Conservation (phyloP, 352 stramenopile species). For the Pythium phragmiticola region DNA sequence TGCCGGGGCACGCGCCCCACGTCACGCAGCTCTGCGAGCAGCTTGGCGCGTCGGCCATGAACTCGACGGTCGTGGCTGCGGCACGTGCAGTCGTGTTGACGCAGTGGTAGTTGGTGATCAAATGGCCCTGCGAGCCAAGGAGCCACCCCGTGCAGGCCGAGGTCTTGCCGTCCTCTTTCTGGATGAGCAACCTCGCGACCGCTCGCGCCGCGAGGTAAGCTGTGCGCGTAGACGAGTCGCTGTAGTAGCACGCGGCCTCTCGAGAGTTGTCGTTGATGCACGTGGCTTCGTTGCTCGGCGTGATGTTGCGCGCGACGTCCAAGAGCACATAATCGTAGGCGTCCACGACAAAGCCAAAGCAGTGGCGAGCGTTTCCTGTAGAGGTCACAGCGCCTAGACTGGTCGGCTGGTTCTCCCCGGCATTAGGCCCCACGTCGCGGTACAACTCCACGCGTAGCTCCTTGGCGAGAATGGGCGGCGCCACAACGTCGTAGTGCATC, state of each 20-base stretch:
- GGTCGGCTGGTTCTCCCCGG: neutral
- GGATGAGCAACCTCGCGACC: constrained; percentile 54
- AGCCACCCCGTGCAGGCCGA: constrained; percentile 63
- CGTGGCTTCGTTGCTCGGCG: constrained; percentile 41
- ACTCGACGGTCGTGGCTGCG: constrained; percentile 46
- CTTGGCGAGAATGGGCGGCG: constrained; percentile 41
- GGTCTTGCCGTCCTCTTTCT: constrained; percentile 31
- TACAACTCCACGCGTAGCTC: constrained; percentile 64
- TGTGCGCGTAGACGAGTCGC: constrained; percentile 26
- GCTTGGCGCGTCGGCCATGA: constrained; percentile 46
- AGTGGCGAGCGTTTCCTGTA: constrained; percentile 27
- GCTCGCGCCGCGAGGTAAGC: constrained; percentile 42
- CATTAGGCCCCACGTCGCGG: constrained; percentile 18
- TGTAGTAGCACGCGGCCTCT: constrained; percentile 57
- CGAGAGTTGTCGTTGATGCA: constrained; percentile 62
- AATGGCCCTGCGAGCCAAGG: constrained; percentile 50
- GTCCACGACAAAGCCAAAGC: constrained; percentile 59
- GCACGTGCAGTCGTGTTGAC: constrained; percentile 45
- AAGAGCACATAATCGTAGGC: constrained; percentile 48
- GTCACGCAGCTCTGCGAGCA: constrained; percentile 38
- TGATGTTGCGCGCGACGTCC: constrained; percentile 39
- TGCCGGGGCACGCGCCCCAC: constrained; percentile 44
- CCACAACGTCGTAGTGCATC: constrained; percentile 29
- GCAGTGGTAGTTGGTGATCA: constrained; percentile 80
- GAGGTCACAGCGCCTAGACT: neutral